A percentile compares a stretch with the other conserved stretches of the same genome.
These are phyloP conservation scores for Elasticomyces elasticus DNA, from an alignment of 495 filamentous ascomycete species.

Conservation along the genomic window DNA sequence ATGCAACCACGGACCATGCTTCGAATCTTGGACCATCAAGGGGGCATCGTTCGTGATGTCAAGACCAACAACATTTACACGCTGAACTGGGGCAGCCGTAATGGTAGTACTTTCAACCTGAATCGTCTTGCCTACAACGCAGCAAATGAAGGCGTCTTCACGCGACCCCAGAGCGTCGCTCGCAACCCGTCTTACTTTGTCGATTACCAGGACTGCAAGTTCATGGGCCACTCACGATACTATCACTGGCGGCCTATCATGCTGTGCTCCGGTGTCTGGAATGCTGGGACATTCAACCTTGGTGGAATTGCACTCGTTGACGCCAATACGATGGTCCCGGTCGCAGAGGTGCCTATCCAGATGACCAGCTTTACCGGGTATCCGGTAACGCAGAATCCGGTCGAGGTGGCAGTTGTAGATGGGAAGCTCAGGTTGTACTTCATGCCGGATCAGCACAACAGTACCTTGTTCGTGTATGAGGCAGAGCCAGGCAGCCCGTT, in stretches of 20 bases:
- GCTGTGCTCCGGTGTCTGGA: constrained; percentile 10
- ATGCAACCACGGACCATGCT: background rate
- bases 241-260: constrained; percentile 2
- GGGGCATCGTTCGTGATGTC: constrained; percentile 5
- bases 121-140: background rate
- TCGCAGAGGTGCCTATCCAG: constrained; percentile 3
- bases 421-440: constrained; percentile 7
- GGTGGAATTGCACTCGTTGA: constrained; percentile 10
- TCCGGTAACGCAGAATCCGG: constrained; percentile 4
- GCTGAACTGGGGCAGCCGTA: constrained; percentile 10
- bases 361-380: background rate
- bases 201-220: constrained; percentile 13
- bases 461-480: constrained; percentile 6
- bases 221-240: constrained; percentile 4
- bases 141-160: background rate
- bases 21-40: constrained; percentile 5
- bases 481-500: background rate
- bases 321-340: constrained; percentile 3
- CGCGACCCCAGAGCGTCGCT: background rate
- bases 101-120: constrained; percentile 4
- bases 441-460: constrained; percentile 1
- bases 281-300: background rate
- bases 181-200: constrained; percentile 8
- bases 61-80: background rate
- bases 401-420: constrained; percentile 3